These are phyloP conservation scores for Fusarium circinatum DNA, from an alignment of 2,329 filamentous ascomycete species.

Conservation along the genomic window DNA sequence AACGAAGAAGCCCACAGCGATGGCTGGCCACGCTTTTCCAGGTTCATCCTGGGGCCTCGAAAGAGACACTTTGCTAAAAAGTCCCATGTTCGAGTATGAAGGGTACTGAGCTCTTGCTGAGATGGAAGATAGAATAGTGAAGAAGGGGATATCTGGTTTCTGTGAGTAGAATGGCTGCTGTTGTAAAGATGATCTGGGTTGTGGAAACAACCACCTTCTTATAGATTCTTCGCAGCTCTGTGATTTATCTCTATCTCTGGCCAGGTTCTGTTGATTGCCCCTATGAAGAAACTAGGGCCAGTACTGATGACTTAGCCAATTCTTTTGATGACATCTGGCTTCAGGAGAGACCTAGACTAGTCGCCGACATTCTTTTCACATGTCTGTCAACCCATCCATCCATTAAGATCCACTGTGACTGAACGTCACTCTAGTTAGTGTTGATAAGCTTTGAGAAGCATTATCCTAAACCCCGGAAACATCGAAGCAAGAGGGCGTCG, in stretches of 20 bases:
- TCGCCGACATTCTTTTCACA: neutral
- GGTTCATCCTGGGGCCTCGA: slow-evolving; percentile 49
- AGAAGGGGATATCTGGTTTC: neutral
- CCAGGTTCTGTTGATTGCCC: too few species aligned
- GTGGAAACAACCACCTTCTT: neutral
- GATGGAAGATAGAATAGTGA: neutral
- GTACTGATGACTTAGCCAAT: neutral
- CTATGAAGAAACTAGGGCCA: too few species aligned
- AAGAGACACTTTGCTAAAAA: neutral
- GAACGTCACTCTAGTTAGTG: neutral
- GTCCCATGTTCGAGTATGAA: neutral
- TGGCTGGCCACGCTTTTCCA: slow-evolving; percentile 70
- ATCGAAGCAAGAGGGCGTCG: neutral
- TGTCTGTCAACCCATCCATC: neutral
- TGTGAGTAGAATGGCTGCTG: neutral
- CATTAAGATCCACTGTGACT: neutral
- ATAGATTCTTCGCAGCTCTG: neutral
- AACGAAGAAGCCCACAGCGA: slow-evolving; percentile 66
- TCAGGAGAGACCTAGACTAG: fast-evolving
- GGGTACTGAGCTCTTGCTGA: neutral
- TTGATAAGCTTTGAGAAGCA: neutral
- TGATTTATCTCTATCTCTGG: too few species aligned
- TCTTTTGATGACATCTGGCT: neutral
- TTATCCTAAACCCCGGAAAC: neutral
- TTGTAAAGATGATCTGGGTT: neutral